Evolutionary conservation across 1,139 yeast genomes (phyloP), one percentile per base, ranked within the genome.

Genomic region (Candida pseudoviswanathii): DNA sequence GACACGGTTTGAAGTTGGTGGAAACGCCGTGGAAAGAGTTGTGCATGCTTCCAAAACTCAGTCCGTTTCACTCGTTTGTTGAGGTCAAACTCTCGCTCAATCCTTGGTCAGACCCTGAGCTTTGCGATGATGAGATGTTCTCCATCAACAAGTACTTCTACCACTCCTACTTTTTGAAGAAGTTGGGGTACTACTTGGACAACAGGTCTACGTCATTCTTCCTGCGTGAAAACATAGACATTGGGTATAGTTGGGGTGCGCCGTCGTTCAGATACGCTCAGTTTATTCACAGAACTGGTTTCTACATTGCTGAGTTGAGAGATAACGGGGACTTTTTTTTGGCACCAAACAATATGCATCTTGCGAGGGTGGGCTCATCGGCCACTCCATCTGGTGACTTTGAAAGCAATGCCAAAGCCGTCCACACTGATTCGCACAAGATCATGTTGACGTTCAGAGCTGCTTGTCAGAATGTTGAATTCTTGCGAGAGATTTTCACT

Each of bases 1-100:
- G 95, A 47, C 91, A 89, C 63, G 99, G 98, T 0, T 74, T 92
- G 56, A 82, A 82, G 51, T 71, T 95, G 47, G 96, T 90, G n/a
- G 98, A 94, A 61, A 85, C 94, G 0, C 98, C 98, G 0, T 89
- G 96, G 85, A 84, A 82, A 50, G 98, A 92, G 60, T 76, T 91
- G 36, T 85, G 94, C 59, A 81, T 85, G 0, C 75, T 92, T 27
- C 96, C 96, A 0, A 71, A 75, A 9, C 70, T 80, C 38, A 90
- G 89, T 56, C 98, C 99, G 7, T 89, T 94, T 66, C 95, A 91
- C 60, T 89, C 97, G 0, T 85, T 89, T 59, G 86, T 89, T 41
- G 86, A 84, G 46, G 76, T 89, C 44, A 70, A 77, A 45, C 64
- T 90, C 40, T 83, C 81, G 0, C 65, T 88, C 5, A 78, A 87